Conservation (phyloP, 306 rosid genomes). For the Cucurbita maxima region DNA sequence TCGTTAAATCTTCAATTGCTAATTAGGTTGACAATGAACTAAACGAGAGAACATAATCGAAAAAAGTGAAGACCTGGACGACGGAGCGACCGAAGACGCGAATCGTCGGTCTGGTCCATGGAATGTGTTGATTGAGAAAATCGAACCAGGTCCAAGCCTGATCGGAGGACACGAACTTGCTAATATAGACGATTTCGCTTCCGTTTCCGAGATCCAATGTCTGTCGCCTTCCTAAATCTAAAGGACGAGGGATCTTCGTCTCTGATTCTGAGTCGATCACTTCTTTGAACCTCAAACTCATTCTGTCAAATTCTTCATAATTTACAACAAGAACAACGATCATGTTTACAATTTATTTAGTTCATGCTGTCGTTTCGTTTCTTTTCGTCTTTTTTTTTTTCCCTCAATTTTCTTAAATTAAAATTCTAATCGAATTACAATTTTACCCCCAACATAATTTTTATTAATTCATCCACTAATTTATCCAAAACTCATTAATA, state of each 20-base stretch:
- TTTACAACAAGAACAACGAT: neutral
- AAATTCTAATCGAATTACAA: no score
- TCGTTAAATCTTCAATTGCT: neutral
- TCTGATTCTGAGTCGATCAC: constrained; percentile 14
- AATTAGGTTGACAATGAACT: neutral
- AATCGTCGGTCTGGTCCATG: constrained; percentile 84
- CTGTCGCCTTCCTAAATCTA: constrained; percentile 20
- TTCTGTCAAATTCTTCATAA: neutral
- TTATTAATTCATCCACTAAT: no score
- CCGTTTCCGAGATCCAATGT: constrained; percentile 48
- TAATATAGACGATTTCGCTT: constrained; percentile 58
- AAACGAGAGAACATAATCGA: neutral
- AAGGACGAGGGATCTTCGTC: constrained; percentile 12
- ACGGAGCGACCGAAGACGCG: constrained; percentile 59
- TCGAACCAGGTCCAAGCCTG: constrained; percentile 69
- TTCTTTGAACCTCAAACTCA: constrained; percentile 43
- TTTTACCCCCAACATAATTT: no score
- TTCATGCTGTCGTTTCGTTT: neutral
- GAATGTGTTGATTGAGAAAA: constrained; percentile 45
- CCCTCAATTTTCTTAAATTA: no score
- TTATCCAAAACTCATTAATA: no score
- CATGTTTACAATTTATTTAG: neutral
- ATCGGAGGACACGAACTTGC: constrained; percentile 33
- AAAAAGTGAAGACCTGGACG: constrained; percentile 42
- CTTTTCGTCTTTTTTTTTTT: neutral